phyloP scores from a whole-genome alignment of 257 asterid genomes.

The Prunella vulgaris region DNA sequence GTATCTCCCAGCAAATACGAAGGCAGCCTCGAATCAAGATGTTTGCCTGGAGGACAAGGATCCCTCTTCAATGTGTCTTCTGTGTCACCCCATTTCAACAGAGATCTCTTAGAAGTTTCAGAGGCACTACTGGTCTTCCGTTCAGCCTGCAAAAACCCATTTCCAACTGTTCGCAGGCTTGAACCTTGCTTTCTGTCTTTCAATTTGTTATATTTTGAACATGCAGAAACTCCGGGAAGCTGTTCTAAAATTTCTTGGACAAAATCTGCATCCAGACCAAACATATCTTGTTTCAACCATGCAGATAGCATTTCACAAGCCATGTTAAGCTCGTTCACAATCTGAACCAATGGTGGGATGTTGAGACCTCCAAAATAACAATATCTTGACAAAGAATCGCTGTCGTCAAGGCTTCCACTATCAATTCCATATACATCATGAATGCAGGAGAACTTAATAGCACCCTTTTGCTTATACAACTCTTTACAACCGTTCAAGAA shows the following conservation, averaged over 20 bases:
- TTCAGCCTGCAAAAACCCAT: constrained; percentile 72
- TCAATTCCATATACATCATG: constrained; percentile 39
- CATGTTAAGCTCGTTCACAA: constrained; percentile 42
- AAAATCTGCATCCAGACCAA: constrained; percentile 77
- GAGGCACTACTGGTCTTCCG: constrained; percentile 40
- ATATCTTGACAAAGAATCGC: constrained; percentile 57
- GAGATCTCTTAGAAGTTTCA: constrained; percentile 37
- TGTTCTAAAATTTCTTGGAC: constrained; percentile 85
- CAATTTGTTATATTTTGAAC: constrained; percentile 56
- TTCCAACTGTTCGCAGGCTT: constrained; percentile 54
- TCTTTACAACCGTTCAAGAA: constrained; percentile 42
- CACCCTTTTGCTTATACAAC: constrained; percentile 57
- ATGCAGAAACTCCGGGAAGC: constrained; percentile 66
- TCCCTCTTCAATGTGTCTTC: constrained; percentile 37
- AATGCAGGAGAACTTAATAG: constrained; percentile 58
- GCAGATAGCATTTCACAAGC: constrained; percentile 50
- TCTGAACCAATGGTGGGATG: constrained; percentile 43
- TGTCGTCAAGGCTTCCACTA: constrained; percentile 26
- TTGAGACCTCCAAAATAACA: constrained; percentile 42
- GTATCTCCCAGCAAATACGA: constrained; percentile 75
- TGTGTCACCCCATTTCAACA: constrained; percentile 29
- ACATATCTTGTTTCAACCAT: constrained; percentile 78
- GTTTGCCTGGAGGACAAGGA: constrained; percentile 70
- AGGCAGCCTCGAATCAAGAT: constrained; percentile 66
- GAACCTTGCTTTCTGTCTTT: constrained; percentile 46